These are phyloP conservation scores for Backusella tuberculispora DNA, from an alignment of 192 early-diverging fungal genomes.

Conservation along the genomic window DNA sequence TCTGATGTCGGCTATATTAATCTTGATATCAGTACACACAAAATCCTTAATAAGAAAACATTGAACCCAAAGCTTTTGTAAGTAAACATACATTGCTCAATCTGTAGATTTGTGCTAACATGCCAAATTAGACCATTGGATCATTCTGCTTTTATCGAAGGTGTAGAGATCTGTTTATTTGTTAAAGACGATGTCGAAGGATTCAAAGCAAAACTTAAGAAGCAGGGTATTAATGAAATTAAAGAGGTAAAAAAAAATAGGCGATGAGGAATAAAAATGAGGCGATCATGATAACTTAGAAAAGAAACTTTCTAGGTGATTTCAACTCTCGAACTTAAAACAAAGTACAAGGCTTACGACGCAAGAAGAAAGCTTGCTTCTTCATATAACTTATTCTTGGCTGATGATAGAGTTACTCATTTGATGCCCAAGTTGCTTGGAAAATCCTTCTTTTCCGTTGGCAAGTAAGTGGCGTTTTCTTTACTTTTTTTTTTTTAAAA, in stretches of 20 bases:
- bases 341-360: constrained; percentile 84
- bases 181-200: constrained; percentile 81
- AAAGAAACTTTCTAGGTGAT: constrained; percentile 62
- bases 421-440: constrained; percentile 82
- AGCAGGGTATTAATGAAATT: constrained; percentile 60
- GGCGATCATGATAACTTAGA: background rate
- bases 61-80: constrained; percentile 29
- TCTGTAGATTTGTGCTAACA: background rate
- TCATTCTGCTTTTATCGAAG: constrained; percentile 60
- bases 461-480: constrained; percentile 63
- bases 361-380: constrained; percentile 74
- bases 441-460: constrained; percentile 81
- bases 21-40: constrained; percentile 27
- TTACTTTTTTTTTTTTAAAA: constrained; percentile 28
- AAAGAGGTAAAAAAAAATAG: constrained; percentile 50
- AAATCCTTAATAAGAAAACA: constrained; percentile 21
- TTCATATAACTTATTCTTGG: constrained; percentile 85
- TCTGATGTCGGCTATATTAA: constrained; percentile 17
- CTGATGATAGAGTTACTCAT: constrained; percentile 81
- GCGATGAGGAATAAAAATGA: background rate
- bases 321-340: constrained; percentile 72
- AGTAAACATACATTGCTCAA: background rate
- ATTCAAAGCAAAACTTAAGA: constrained; percentile 70
- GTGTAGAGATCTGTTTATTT: constrained; percentile 85
- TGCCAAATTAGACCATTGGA: constrained; percentile 60